Base-by-base conservation (phyloP, 2,329 filamentous ascomycete species). In the Berkeleyomyces rouxiae region DNA sequence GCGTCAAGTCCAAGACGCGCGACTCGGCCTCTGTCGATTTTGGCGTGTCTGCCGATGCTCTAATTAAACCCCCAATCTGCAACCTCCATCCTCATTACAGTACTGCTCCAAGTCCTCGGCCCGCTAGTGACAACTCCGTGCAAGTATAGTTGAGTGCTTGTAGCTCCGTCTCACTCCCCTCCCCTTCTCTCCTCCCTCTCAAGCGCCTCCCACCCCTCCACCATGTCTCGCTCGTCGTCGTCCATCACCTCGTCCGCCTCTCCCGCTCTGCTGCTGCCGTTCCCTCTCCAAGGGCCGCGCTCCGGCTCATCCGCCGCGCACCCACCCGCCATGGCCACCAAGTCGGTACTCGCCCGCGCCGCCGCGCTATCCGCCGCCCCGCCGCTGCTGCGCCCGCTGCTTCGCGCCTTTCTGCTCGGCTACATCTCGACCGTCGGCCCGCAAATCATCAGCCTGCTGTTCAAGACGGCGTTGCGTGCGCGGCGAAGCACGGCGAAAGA, bases 371-470 rank as follows among this genome's bases (percentile, higher is more conserved):
- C 68, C 39, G 66, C 68, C 53, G 64, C 84, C 53, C 80, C 81
- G 39, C 74, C 78, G 10, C 65, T 76, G 47, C 71, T 85, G 40
- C 77, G 79, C 61, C 82, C 83, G 13, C 70, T 83, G 33, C 68
- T 83, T 61, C 78, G 81, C 64, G 82, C 83, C 57, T 86, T 83
- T 70, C 68, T 82, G 11, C 68, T 85, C 42, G 82, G 82, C 39
- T 85, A 84, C 72, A 78, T 77, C 16, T 84, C 81, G 60, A 75
- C 78, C 42, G 80, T 84, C 6, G 77, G 74, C 37, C 82, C 82
- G 10, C 75, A 81, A 65, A 70, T 85, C 31, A 68, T 83, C 66
- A 79, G 78, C 2, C 70, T 84, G 64, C 66, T 83, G 39, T 69
- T 83, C 61, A 76, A 79, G 66, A 74, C 78, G 68, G 68, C 79